Base-by-base conservation (phyloP, 176 grass and related monocot genomes). In the Oryza longistaminata region DNA sequence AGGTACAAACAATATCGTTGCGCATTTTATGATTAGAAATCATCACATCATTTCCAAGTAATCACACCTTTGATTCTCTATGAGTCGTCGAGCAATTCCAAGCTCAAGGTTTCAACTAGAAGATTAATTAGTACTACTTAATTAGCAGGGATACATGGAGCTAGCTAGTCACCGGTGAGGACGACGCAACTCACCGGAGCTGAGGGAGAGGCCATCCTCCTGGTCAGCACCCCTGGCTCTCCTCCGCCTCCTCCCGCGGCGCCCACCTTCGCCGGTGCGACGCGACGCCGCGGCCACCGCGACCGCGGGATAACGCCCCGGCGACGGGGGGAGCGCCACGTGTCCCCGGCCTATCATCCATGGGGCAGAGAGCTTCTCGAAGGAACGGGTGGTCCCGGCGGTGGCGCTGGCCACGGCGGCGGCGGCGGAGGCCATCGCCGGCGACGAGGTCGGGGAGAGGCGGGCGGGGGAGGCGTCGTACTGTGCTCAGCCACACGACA, bases 121-220 rank as follows among this genome's bases (percentile, higher is more conserved):
- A 8, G 19, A 21, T 40, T 40, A 40, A 40, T 40, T 40, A 1
- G 39, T 40, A 40, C 34, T 35, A 31, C 37, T 26, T 13, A 79
- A 42, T 19, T 74, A 73, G 81, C 42, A 46, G 21, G 16, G 62
- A 53, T 24, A 37, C 6, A 40, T 71, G 43, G 61, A 80, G 70
- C 87, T 39, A 80, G 70, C 87, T 40, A 40, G 39, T 40, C 39
- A 40, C 7, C 50, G 19, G 39, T 15, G 24, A 52, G 15, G 12
- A 66, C 25, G 53, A 9, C 27, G 13, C 37, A 8, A 50, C 79
- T 86, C 77, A 94, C 92, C 92, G 22, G 88, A 64, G 81, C 43
- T 43, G 70, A 82, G 42, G 22, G 89, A 81, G 11, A 91, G 73
- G 3, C 73, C 86, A 11, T 91, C 92, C 67, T 91, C 89, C 70